These are phyloP conservation scores for Lactarius quietus DNA, from an alignment of 768 basidiomycete species.

Conservation along the genomic window DNA sequence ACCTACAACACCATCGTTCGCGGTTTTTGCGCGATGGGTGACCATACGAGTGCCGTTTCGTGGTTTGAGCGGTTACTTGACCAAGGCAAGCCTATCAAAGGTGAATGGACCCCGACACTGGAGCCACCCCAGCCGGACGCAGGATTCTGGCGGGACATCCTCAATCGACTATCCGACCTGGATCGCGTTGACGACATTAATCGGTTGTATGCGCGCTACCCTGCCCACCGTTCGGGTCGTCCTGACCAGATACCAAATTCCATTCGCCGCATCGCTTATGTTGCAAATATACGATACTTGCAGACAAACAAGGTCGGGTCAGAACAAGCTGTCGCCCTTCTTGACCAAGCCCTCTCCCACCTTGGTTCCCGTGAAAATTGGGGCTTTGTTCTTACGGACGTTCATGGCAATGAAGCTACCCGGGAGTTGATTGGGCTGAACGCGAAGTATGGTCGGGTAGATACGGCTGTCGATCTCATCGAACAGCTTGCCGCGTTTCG, in stretches of 20 bases:
- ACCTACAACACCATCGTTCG: constrained; percentile 63
- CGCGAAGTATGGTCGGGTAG: constrained; percentile 26
- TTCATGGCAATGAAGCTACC: constrained; percentile 18
- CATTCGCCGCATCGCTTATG: constrained; percentile 43
- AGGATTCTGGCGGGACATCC: constrained; percentile 54
- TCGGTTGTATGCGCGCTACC: constrained; percentile 44
- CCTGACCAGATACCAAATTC: constrained; percentile 11
- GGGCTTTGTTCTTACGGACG: constrained; percentile 10
- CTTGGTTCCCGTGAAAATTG: constrained; percentile 11
- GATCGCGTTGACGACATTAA: constrained; percentile 54
- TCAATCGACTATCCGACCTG: constrained; percentile 50
- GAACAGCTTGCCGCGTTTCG: constrained; percentile 18
- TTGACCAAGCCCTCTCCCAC: constrained; percentile 30
- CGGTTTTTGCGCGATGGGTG: constrained; percentile 61
- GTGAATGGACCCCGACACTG: constrained; percentile 43
- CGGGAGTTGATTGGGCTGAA: constrained; percentile 27
- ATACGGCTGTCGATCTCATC: constrained; percentile 31
- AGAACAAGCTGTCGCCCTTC: constrained; percentile 18
- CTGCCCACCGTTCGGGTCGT: constrained; percentile 37
- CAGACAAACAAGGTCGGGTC: constrained; percentile 18
- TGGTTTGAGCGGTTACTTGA: constrained; percentile 70
- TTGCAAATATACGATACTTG: constrained; percentile 40
- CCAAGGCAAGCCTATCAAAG: constrained; percentile 34
- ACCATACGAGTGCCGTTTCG: constrained; percentile 55
- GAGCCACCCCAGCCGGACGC: constrained; percentile 50